phyloP scores from a whole-genome alignment of 495 filamentous ascomycete species.

The Terfezia boudieri region DNA sequence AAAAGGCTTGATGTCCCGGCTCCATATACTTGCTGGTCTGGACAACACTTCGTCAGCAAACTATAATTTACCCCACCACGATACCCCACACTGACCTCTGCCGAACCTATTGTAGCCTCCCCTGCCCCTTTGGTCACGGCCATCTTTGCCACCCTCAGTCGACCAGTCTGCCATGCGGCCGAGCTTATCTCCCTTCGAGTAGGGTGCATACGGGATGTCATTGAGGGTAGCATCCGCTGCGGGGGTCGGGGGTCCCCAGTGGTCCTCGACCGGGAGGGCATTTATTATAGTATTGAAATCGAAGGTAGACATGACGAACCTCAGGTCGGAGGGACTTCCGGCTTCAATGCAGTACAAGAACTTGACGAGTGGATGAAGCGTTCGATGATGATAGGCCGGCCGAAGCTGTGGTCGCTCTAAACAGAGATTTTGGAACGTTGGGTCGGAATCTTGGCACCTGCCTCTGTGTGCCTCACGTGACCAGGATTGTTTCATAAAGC shows the following conservation, averaged over 20 bases:
- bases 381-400: background rate
- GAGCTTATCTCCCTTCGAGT: constrained; percentile 94
- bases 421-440: background rate
- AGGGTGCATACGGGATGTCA: constrained; percentile 90
- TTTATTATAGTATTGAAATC: constrained; percentile 26
- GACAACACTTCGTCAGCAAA: background rate
- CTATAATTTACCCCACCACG: constrained; percentile 1
- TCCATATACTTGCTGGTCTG: constrained; percentile 93
- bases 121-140: constrained; percentile 44
- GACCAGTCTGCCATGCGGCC: constrained; percentile 99
- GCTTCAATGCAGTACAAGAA: no score
- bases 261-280: constrained; percentile 34
- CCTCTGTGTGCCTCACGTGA: no score
- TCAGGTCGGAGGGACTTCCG: no score
- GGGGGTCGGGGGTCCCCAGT: constrained; percentile 68
- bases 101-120: constrained; percentile 79
- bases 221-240: constrained; percentile 45
- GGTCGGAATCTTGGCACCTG: background rate
- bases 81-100: constrained; percentile 39
- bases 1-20: constrained; percentile 72
- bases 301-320: constrained; percentile 10
- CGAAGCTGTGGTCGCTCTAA: background rate
- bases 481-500: no score
- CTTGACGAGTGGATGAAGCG: no score
- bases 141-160: constrained; percentile 59